A percentile compares a stretch with the other conserved stretches of the same genome.
phyloP scores from a whole-genome alignment of 2,329 filamentous ascomycete species.

The Xylariaceae sp. region DNA sequence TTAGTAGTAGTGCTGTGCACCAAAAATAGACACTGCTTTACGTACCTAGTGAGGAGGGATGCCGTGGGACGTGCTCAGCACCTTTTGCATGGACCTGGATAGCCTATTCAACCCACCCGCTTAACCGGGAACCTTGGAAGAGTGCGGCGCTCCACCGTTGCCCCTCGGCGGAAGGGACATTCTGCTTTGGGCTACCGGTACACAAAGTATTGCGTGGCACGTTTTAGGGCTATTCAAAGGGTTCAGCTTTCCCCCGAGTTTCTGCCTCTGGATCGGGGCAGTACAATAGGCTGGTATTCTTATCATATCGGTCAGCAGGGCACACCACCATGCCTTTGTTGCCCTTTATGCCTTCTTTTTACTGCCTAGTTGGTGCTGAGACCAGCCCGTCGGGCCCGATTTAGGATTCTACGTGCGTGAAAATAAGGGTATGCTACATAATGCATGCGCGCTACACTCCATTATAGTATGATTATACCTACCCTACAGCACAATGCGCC shows the following conservation, averaged over 20 bases:
- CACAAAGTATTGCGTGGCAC: constrained; percentile 1
- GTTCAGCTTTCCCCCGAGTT: constrained; percentile 3
- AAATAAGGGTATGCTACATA: neutral
- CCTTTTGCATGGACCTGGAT: neutral
- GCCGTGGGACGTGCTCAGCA: too few species aligned
- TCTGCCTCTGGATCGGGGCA: neutral
- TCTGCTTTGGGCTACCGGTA: neutral
- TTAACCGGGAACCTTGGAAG: neutral
- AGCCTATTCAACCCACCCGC: neutral
- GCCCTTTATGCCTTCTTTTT: neutral
- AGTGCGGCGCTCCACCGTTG: too few species aligned
- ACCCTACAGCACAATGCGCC: too few species aligned
- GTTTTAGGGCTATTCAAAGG: constrained; percentile 13
- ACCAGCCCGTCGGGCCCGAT: neutral
- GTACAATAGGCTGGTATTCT: constrained; percentile 16
- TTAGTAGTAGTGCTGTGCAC: neutral
- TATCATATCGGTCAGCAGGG: constrained; percentile 4
- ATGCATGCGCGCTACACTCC: too few species aligned
- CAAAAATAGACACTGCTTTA: neutral
- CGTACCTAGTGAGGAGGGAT: too few species aligned
- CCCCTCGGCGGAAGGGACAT: constrained; percentile 3
- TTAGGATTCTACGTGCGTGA: neutral
- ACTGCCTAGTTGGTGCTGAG: neutral
- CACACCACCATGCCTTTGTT: too few species aligned
- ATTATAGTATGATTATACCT: too few species aligned